These are phyloP conservation scores for Trichoderma brevicompactum DNA, from an alignment of 2,329 filamentous ascomycete species.

Conservation along the genomic window DNA sequence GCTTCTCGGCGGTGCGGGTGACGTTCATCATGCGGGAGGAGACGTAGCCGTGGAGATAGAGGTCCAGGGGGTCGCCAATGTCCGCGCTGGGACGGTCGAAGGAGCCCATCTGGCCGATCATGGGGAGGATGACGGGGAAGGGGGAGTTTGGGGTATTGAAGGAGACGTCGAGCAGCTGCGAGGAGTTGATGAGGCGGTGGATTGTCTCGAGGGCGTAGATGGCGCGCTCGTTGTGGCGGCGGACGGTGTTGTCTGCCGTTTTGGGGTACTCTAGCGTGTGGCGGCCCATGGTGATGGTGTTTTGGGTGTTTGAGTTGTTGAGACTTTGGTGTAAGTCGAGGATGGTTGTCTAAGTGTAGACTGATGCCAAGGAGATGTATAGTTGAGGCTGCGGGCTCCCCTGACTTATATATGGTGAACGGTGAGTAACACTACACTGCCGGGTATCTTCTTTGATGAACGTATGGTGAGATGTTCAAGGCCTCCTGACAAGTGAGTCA, in stretches of 20 bases:
- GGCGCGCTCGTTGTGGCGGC: conserved; percentile 67
- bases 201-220: conserved; percentile 74
- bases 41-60: conserved; percentile 86
- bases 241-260: conserved; percentile 66
- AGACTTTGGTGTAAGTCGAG: too few relatives aligned
- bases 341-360: too few relatives aligned
- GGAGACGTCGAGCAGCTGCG: conserved; percentile 78
- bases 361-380: too few relatives aligned
- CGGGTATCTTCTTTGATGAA: neutral
- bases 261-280: conserved; percentile 64
- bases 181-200: conserved; percentile 74
- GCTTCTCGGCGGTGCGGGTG: conserved; percentile 40
- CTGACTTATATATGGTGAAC: too few relatives aligned
- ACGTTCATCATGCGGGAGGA: conserved; percentile 76
- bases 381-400: too few relatives aligned
- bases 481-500: neutral
- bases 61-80: conserved; percentile 67
- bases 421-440: neutral
- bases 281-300: conserved; percentile 40
- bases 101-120: conserved; percentile 83
- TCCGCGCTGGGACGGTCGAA: conserved; percentile 65
- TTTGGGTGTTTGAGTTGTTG: too few relatives aligned
- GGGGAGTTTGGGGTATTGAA: conserved; percentile 68
- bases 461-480: neutral
- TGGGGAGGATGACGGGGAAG: conserved; percentile 78